Evolutionary conservation across 208 protist genomes (phyloP), one percentile per base, ranked within the genome.

Genomic region (Trypanosoma platydactyli): DNA sequence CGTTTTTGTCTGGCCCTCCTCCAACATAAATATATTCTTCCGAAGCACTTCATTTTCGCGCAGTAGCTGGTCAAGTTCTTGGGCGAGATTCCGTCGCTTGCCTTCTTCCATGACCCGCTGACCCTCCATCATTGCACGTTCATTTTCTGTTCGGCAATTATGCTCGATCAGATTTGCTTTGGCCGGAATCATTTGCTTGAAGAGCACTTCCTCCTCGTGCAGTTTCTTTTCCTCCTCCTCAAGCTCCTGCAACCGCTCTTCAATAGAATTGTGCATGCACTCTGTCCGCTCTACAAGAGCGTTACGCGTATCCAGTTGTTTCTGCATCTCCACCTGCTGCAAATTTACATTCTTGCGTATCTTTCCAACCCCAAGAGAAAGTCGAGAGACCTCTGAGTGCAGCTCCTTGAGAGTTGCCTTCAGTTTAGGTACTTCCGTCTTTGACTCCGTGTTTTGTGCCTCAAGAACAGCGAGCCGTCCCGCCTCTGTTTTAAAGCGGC

Each of bases 21-120:
- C 97, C 5, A 98, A 84, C 38, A 83, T 57, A 69, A 97, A 98
- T 42, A 98, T 94, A 9, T 75, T 48, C 54, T 98, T 97, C 38
- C 97, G 82, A 68, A 95, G 75, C 50, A 79, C 50, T 65, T 99
- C 91, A 53, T 94, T 97, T 30, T 97, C 92, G 7, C 58, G 71
- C 22, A 95, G 91, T 62, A 96, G 92, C 27, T 77, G 68, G 30
- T 80, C 80, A 16, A 99, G 80, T 65, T 97, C 83, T 70, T 92
- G 88, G 42, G 96, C 73, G 15, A 98, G 81, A 29, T 92, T 92
- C 27, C 87, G 92, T 40, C 88, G 79, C 53, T 92, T 96, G 44
- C 94, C 91, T 54, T 97, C 91, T 60, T 94, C 76, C 35, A 88
- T 59, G 33, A 94, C 84, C n/a, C 94, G 78, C 25, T 92, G 59